These are phyloP conservation scores for Citrus mangshanensis DNA, from an alignment of 345 rosid species.

Conservation along the genomic window DNA sequence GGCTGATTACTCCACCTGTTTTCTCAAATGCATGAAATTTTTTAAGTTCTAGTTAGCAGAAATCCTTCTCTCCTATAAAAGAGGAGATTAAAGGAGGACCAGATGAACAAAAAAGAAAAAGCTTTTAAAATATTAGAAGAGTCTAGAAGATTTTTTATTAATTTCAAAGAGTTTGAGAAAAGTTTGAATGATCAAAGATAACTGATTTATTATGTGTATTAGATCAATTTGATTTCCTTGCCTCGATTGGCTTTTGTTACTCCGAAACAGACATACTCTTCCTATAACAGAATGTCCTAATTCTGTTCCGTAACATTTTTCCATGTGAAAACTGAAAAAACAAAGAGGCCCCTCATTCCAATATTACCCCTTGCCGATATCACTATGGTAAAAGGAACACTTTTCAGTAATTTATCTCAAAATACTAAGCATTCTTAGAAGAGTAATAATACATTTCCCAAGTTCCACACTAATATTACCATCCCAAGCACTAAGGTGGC, in stretches of 20 bases:
- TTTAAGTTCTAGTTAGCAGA: not conserved
- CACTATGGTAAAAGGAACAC: not conserved
- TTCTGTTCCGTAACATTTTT: not conserved
- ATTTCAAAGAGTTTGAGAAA: not conserved
- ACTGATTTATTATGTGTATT: not conserved
- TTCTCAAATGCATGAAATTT: not conserved
- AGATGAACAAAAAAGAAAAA: not conserved
- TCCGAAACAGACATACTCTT: not conserved
- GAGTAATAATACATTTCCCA: too few relatives aligned
- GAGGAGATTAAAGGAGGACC: not conserved
- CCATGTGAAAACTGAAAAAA: not conserved
- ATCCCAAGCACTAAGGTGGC: too few relatives aligned
- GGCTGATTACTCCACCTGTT: not conserved
- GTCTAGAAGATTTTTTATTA: not conserved
- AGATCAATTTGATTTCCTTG: not conserved
- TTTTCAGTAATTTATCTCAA: not conserved
- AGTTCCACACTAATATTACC: too few relatives aligned
- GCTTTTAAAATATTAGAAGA: not conserved
- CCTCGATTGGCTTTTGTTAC: not conserved
- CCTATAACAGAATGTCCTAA: not conserved
- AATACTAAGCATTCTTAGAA: too few relatives aligned
- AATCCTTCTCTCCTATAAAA: not conserved
- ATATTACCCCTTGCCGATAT: not conserved
- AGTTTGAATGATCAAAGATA: not conserved
- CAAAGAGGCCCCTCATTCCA: not conserved